Evolutionary conservation across 306 rosid species (phyloP).

Genomic region (Nissolia schottii): DNA sequence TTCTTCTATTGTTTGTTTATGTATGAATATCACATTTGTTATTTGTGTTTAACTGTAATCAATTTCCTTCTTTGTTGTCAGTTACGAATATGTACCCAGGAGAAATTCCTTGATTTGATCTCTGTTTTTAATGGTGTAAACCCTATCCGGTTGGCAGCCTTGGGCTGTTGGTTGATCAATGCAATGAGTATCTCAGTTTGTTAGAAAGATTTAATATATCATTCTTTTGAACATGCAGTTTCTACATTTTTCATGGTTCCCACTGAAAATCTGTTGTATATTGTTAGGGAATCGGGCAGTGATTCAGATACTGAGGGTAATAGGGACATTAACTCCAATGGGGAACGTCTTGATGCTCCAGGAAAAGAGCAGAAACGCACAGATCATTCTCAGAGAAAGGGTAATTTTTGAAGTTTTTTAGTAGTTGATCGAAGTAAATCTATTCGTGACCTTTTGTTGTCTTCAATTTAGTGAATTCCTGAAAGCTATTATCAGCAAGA

Average conservation of each 20-base stretch:
- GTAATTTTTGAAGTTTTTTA: slow-evolving; percentile 34
- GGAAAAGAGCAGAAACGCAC: slow-evolving; percentile 38
- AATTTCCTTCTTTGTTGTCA: not conserved
- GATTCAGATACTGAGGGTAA: slow-evolving; percentile 46
- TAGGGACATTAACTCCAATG: slow-evolving; percentile 32
- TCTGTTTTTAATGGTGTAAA: not conserved
- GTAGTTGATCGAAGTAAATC: not conserved
- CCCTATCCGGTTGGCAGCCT: not conserved
- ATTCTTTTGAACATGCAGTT: no score
- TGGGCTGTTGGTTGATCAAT: not conserved
- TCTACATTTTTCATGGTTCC: not conserved
- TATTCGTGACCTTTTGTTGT: not conserved
- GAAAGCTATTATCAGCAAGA: not conserved
- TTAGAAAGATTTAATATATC: not conserved
- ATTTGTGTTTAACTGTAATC: not conserved
- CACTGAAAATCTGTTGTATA: not conserved
- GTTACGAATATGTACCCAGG: not conserved
- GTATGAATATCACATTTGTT: not conserved
- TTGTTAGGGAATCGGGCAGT: slow-evolving; percentile 45
- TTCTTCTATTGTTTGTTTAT: no score
- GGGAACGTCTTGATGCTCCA: slow-evolving; percentile 30
- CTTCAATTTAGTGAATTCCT: not conserved
- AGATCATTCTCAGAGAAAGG: slow-evolving; percentile 31
- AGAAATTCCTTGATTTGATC: not conserved
- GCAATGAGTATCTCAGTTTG: not conserved